Evolutionary conservation across 2,329 filamentous ascomycete species (phyloP).

Genomic region (Colletotrichum sp.): DNA sequence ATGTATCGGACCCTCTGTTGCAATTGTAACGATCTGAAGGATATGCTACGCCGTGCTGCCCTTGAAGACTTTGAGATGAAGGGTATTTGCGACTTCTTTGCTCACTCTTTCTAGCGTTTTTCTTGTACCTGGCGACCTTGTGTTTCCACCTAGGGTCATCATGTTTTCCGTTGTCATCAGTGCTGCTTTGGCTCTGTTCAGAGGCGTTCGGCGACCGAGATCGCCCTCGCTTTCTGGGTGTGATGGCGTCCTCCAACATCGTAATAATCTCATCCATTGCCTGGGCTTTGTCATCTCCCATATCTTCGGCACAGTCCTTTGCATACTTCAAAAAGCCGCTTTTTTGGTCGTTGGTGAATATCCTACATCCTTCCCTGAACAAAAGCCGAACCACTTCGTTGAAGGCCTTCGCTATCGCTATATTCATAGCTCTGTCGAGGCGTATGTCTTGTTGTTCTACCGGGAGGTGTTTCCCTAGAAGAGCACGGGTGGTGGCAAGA

Average conservation of each 20-base stretch:
- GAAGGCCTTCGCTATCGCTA: background rate
- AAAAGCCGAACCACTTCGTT: background rate
- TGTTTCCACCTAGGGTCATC: no score
- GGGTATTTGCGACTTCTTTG: no score
- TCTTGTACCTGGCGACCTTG: no score
- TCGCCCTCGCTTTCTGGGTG: background rate
- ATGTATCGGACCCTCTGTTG: background rate
- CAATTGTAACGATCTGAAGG: background rate
- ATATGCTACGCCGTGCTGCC: background rate
- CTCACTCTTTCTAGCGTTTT: no score
- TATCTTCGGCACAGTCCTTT: background rate
- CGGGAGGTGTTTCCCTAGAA: background rate
- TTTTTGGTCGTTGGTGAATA: background rate
- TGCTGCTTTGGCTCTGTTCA: no score
- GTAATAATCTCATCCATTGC: background rate
- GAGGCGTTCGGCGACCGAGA: no score
- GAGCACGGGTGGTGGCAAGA: background rate
- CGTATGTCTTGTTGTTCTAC: background rate
- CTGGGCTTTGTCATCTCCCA: background rate
- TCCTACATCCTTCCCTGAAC: background rate
- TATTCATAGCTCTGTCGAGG: background rate
- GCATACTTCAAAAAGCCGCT: background rate
- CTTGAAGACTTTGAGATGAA: background rate
- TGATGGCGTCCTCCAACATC: background rate
- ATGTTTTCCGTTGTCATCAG: no score